These are phyloP conservation scores for Oryza punctata DNA, from an alignment of 176 grass and related monocot genomes.

Conservation along the genomic window DNA sequence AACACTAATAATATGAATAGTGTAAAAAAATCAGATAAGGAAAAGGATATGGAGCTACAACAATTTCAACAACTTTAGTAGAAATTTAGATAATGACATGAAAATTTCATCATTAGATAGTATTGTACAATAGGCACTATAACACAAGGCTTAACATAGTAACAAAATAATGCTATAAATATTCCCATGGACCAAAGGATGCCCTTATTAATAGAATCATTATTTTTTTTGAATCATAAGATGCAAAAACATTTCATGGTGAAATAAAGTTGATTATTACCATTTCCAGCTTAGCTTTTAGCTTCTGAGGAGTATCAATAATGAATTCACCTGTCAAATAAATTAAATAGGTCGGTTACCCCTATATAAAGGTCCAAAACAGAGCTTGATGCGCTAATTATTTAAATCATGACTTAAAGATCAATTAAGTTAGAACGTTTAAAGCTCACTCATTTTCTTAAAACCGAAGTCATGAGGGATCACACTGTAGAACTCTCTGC, in stretches of 20 bases:
- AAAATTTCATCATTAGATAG: slow-evolving; percentile 11
- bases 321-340: slow-evolving; percentile 75
- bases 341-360: slow-evolving; percentile 32
- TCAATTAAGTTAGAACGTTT: slow-evolving; percentile 34
- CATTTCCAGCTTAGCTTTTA: slow-evolving; percentile 17
- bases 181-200: not conserved
- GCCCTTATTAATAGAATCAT: not conserved
- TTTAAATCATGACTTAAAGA: slow-evolving; percentile 18
- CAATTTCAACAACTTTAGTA: not conserved
- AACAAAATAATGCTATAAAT: not conserved
- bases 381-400: slow-evolving; percentile 20
- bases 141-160: not conserved
- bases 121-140: not conserved
- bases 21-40: not conserved
- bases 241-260: too few relatives aligned
- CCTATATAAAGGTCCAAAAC: slow-evolving; percentile 31
- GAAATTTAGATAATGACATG: slow-evolving; percentile 6
- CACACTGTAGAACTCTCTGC: slow-evolving; percentile 65
- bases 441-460: slow-evolving; percentile 81
- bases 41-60: slow-evolving; percentile 23
- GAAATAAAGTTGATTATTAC: slow-evolving; percentile 54
- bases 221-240: not conserved
- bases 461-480: slow-evolving; percentile 99
- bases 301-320: slow-evolving; percentile 48
- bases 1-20: not conserved